phyloP scores from a whole-genome alignment of 1,139 yeast species.

The Arxiozyma slooffiae region DNA sequence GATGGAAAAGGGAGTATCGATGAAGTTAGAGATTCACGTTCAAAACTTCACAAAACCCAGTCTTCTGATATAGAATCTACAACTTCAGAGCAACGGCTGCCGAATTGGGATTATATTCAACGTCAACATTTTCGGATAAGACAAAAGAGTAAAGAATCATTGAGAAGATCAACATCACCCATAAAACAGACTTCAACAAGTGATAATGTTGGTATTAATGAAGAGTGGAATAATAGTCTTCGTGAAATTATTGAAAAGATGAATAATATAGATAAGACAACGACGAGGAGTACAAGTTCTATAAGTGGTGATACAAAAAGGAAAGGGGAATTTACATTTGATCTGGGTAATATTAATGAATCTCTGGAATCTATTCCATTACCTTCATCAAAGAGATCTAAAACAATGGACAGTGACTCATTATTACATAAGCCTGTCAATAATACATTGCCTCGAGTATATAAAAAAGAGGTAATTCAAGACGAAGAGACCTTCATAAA shows the following conservation, averaged over 20 bases:
- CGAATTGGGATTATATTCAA: conserved; percentile 1
- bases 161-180: conserved; percentile 21
- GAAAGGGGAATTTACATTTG: conserved; percentile 14
- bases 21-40: not conserved
- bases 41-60: not conserved
- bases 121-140: conserved; percentile 22
- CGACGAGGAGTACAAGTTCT: conserved; percentile 1
- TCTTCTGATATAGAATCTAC: not conserved
- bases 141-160: conserved; percentile 13
- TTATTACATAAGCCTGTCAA: conserved; percentile 22
- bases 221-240: conserved; percentile 17
- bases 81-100: not conserved
- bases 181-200: conserved; percentile 13
- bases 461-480: conserved; percentile 6
- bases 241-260: conserved; percentile 16
- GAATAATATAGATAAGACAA: conserved; percentile 3
- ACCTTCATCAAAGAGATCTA: conserved; percentile 13
- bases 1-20: not conserved
- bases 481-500: conserved; percentile 14
- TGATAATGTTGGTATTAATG: conserved; percentile 9
- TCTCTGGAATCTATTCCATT: conserved; percentile 7
- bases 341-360: conserved; percentile 19
- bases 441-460: conserved; percentile 19
- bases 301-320: conserved; percentile 9
- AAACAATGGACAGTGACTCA: conserved; percentile 12